Evolutionary conservation across 2,329 filamentous ascomycete species (phyloP).

Genomic region (Pseudogymnoascus sp.): DNA sequence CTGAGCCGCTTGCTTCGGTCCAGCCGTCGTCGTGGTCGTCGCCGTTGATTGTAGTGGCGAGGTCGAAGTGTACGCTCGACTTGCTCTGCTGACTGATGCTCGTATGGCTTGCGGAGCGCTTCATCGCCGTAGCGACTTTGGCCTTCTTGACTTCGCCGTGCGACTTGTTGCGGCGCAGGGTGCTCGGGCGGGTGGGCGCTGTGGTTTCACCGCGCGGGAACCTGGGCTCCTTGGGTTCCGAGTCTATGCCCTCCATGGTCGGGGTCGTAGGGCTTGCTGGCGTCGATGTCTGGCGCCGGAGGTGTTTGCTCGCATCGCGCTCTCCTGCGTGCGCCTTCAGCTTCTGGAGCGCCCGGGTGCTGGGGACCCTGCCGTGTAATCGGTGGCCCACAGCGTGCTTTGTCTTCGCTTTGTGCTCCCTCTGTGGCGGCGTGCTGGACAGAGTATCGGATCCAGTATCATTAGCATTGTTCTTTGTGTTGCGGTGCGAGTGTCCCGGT

Average conservation of each 20-base stretch:
- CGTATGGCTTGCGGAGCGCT: constrained; percentile 44
- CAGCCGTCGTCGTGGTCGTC: constrained; percentile 48
- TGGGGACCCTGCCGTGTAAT: constrained; percentile 24
- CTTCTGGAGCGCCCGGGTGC: constrained; percentile 26
- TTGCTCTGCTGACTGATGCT: constrained; percentile 35
- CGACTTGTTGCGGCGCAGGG: constrained; percentile 52
- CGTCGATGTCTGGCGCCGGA: constrained; percentile 10
- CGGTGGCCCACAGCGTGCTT: constrained; percentile 27
- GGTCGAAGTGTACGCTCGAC: constrained; percentile 50
- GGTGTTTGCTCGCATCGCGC: constrained; percentile 12
- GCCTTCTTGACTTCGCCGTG: constrained; percentile 45
- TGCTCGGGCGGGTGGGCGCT: constrained; percentile 41
- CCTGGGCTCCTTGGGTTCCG: constrained; percentile 44
- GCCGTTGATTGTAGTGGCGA: constrained; percentile 28
- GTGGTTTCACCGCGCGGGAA: constrained; percentile 38
- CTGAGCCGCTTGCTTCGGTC: constrained; percentile 57
- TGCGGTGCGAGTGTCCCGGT: background rate
- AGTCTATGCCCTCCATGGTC: constrained; percentile 34
- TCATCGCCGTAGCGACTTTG: constrained; percentile 40
- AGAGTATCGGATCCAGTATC: constrained; percentile 19
- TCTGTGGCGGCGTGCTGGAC: constrained; percentile 22
- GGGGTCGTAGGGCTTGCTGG: constrained; percentile 9
- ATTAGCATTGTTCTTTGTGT: constrained; percentile 1
- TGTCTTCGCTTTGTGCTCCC: constrained; percentile 21
- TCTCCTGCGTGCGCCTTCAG: constrained; percentile 23